Conservation (phyloP, 225 moss, liverwort and hornwort genomes). For the Thuidium tamariscinum region DNA sequence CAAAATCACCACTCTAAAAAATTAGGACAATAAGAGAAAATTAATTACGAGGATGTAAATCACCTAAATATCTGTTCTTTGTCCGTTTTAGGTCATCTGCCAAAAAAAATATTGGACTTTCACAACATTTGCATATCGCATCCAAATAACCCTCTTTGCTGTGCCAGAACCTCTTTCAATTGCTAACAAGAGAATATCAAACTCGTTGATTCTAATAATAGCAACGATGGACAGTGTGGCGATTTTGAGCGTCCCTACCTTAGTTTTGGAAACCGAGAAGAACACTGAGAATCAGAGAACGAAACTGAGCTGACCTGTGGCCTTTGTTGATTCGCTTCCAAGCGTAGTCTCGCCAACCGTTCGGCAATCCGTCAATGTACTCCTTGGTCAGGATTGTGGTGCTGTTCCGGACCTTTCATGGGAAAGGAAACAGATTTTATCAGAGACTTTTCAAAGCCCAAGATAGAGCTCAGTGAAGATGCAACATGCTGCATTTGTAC, state of each 20-base stretch:
- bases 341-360: conserved; percentile 53
- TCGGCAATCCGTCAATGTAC: conserved; percentile 28
- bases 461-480: not conserved
- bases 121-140: not conserved
- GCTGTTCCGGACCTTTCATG: conserved; percentile 37
- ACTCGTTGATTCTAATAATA: not conserved
- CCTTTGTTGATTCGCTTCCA: conserved; percentile 65
- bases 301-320: conserved; percentile 17
- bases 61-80: not conserved
- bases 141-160: not conserved
- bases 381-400: conserved; percentile 36
- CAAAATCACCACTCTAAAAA: not conserved
- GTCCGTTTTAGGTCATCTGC: not conserved
- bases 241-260: not conserved
- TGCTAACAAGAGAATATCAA: not conserved
- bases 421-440: not conserved
- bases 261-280: not conserved
- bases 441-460: not conserved
- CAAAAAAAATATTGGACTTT: not conserved
- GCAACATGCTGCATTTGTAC: not conserved
- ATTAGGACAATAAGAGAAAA: not conserved
- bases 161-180: not conserved
- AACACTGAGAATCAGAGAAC: not conserved
- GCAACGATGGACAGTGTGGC: not conserved
- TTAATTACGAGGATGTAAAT: not conserved